Evolutionary conservation across 2,329 filamentous ascomycete genomes (phyloP), one percentile per base, ranked within the genome.

Genomic region (Neonectria sp.): DNA sequence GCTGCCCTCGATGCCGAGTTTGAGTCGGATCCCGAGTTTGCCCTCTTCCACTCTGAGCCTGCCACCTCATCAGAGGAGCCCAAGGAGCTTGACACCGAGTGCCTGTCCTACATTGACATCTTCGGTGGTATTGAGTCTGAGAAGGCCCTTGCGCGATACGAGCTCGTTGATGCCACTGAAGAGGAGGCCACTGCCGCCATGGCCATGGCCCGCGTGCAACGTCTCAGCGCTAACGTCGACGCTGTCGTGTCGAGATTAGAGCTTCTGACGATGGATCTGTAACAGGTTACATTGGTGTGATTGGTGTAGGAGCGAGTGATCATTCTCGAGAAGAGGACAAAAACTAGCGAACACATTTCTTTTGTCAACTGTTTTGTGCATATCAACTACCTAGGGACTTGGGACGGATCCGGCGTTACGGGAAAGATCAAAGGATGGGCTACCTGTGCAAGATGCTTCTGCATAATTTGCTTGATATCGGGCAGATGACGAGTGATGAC

Each of bases 101-200:
- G 75, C 40, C 77, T 86, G 59, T 75, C 79, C 48, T 67, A 80
- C 69, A 64, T 81, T 67, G 78, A 84, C 70, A 79, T 87, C 69
- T 86, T 88, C 52, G 86, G 86, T 53, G 87, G 86, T 43, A 82
- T 93, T 66, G 83, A 87, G 67, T 78, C 87, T 1, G 90, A 92
- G 73, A 95, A 95, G 85, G 81, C 86, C 3, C 82, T 90, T 55
- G 82, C 88, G 15, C 86, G 88, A 55, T 89, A 88, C 73, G 88
- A 92, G 71, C 85, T 95, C n/a, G 82, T 93, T 33, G 87, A 92
- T 62, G 84, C 83, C 29, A 83, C 84, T 1, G 82, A 87, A 65
- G 85, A 88, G 60, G 85, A 86, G 57, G 78, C 78, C 9, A 73
- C 78, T 29, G 83, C 85, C 31, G 77, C 77, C 9, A 70, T 85